phyloP scores from a whole-genome alignment of 306 rosid genomes.

The Cicer judaicum region DNA sequence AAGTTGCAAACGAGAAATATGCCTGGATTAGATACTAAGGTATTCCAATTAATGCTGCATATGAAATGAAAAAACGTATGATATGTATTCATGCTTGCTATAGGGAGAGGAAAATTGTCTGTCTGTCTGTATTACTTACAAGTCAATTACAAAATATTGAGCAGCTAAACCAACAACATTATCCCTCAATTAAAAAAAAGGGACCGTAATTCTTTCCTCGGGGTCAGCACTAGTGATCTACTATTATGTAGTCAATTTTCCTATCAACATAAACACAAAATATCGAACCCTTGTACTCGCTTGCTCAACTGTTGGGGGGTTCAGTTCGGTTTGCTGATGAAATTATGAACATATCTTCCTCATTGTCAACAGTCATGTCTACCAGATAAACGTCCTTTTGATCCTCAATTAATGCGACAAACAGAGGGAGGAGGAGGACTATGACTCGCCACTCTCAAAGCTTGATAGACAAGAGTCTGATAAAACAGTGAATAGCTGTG shows the following conservation, averaged over 20 bases:
- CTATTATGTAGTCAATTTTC: constrained; percentile 18
- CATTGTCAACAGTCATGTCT: constrained; percentile 24
- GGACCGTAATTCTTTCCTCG: constrained; percentile 43
- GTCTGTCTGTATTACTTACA: constrained; percentile 11
- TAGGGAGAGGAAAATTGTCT: not conserved
- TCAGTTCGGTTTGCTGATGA: constrained; percentile 3
- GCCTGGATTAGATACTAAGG: not conserved
- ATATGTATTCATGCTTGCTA: not conserved
- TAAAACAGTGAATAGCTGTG: constrained; percentile 82
- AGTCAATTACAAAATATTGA: constrained; percentile 37
- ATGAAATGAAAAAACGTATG: not conserved
- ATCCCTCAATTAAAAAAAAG: constrained; percentile 57
- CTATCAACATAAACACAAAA: constrained; percentile 46
- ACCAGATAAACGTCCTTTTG: constrained; percentile 16
- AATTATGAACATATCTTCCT: constrained; percentile 31
- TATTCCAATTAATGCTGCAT: not conserved
- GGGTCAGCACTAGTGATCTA: constrained; percentile 37
- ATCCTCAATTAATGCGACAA: constrained; percentile 36
- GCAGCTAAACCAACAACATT: constrained; percentile 40
- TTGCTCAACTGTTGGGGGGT: not conserved
- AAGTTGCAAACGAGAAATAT: not conserved
- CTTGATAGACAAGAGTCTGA: constrained; percentile 80
- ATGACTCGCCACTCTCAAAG: constrained; percentile 67
- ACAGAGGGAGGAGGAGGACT: constrained; percentile 5
- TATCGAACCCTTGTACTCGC: constrained; percentile 16